phyloP scores from a whole-genome alignment of 805 yeast species.

The Schwanniomyces polymorphus region DNA sequence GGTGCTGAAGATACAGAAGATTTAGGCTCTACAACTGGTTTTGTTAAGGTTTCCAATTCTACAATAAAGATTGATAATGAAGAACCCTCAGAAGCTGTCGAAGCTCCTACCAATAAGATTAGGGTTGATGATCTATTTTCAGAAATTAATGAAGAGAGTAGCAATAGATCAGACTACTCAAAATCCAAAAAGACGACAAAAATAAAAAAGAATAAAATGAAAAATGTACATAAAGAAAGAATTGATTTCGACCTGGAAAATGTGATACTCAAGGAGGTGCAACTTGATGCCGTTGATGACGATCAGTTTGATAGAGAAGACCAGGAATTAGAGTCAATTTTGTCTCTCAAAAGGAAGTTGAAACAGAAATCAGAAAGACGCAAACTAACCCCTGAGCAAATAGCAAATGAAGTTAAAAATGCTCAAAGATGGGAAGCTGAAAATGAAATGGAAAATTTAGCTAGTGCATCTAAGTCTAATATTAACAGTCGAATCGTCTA shows the following conservation, averaged over 20 bases:
- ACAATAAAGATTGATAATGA: constrained; percentile 3
- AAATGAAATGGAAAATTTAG: constrained; percentile 10
- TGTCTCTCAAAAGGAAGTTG: constrained; percentile 16
- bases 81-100: too few species aligned
- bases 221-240: constrained; percentile 31
- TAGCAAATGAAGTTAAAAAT: constrained; percentile 38
- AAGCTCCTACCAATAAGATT: not conserved
- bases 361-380: constrained; percentile 28
- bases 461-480: constrained; percentile 5
- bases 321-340: constrained; percentile 20
- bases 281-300: constrained; percentile 22
- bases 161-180: constrained; percentile 9
- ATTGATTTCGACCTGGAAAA: constrained; percentile 23
- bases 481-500: constrained; percentile 22
- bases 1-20: constrained; percentile 14
- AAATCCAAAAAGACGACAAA: constrained; percentile 22
- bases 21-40: constrained; percentile 6
- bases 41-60: constrained; percentile 5
- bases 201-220: constrained; percentile 45
- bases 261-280: constrained; percentile 26
- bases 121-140: not conserved
- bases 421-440: constrained; percentile 17
- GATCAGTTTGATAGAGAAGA: constrained; percentile 24
- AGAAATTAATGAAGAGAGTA: constrained; percentile 4
- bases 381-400: constrained; percentile 27